Base-by-base conservation (phyloP, 176 grass and related monocot species). In the Carex parvula region DNA sequence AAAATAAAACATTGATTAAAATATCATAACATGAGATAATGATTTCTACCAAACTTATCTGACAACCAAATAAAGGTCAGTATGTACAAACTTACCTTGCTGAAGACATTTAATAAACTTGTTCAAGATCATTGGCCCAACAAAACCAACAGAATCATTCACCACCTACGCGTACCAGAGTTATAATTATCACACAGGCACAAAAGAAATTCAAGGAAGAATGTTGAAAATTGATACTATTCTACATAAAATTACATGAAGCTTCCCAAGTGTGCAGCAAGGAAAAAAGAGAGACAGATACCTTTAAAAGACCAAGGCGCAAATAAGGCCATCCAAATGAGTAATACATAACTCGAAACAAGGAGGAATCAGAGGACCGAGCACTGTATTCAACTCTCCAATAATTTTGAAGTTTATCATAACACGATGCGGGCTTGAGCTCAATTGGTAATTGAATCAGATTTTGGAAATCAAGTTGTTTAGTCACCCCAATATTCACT, bases 81-180 rank as follows among this genome's bases (percentile, higher is more conserved):
- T 13, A 22, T 5, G 18, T 72, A 55, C 22, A 71, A 21, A 82
- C 59, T 82, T 70, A 92, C 92, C 95, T 91, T 98, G 57, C 81
- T 98, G 90, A 90, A 98, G 89, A 83, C 88, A 90, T 64, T 60
- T 89, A 76, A 98, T 98, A 29, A 98, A 92, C 82, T 86, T 93
- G 82, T 98, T 98, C 44, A 94, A 85, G 22, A 98, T 73, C 82
- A 98, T 82, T 18, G 95, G 95, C 35, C 87, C 89, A 78, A 94
- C 66, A 86, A 98, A 98, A 86, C n/a, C 84, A 70, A 97, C 87
- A 68, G 90, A 77, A 79, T 97, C 94, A 91, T 97, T 97, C 90
- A 92, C 78, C 84, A 92, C 89, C 92, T 97, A 83, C 10, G 16
- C 37, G 20, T 66, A 68, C 58, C 50, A 86, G 55, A 85, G 30